phyloP scores from a whole-genome alignment of 2,329 filamentous ascomycete species.

The Fusarium gaditjirri region DNA sequence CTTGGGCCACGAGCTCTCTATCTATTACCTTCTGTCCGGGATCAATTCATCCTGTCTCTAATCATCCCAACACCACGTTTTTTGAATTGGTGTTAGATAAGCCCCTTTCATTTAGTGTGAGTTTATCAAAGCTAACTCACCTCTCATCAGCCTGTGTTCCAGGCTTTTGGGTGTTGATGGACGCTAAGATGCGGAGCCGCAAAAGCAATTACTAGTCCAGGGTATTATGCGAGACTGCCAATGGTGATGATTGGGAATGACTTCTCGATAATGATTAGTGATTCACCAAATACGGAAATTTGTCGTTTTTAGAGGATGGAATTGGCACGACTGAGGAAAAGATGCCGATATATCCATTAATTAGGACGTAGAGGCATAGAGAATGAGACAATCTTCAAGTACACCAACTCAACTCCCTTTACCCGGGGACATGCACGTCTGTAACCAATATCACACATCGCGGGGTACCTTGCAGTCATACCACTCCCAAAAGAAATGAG shows the following conservation, averaged over 20 bases:
- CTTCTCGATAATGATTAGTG: neutral
- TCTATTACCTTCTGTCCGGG: slow-evolving; percentile 9
- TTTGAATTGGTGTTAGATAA: neutral
- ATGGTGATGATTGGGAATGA: neutral
- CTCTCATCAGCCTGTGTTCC: neutral
- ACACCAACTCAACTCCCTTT: neutral
- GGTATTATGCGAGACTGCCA: neutral
- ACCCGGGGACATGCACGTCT: neutral
- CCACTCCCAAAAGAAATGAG: neutral
- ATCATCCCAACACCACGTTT: slow-evolving; percentile 20
- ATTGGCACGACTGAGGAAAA: neutral
- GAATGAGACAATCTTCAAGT: too few species aligned
- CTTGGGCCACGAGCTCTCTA: neutral
- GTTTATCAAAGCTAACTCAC: neutral
- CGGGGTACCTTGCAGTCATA: neutral
- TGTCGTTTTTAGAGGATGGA: fast-evolving
- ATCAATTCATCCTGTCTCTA: neutral
- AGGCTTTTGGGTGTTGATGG: neutral
- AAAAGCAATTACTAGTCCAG: slow-evolving; percentile 13
- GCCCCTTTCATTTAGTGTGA: neutral
- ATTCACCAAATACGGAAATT: neutral
- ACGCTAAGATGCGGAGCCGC: slow-evolving; percentile 27
- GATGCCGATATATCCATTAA: neutral
- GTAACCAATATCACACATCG: neutral
- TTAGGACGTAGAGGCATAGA: neutral